Evolutionary conservation across 208 protist genomes (phyloP).

Genomic region (Crithidia expoeki): DNA sequence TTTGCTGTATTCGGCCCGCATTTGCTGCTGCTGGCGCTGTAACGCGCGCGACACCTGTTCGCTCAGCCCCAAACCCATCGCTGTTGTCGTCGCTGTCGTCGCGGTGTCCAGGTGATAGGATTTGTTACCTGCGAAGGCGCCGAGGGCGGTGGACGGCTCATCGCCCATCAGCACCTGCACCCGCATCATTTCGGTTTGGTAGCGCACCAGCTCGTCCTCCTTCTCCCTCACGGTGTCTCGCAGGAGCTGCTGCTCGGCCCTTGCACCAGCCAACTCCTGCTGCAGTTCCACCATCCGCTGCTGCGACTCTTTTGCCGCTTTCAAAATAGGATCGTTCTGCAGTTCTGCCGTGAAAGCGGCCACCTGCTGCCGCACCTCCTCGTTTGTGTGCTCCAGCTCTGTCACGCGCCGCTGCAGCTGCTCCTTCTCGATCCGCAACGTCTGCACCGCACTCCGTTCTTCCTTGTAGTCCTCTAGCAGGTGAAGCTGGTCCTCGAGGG

Average conservation of each 20-base stretch:
- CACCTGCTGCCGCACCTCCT: constrained; percentile 78
- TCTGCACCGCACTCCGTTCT: constrained; percentile 43
- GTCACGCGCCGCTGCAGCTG: constrained; percentile 64
- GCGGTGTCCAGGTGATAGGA: background rate
- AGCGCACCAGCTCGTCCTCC: constrained; percentile 74
- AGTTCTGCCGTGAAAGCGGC: constrained; percentile 86
- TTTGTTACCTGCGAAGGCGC: background rate
- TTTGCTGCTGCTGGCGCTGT: constrained; percentile 36
- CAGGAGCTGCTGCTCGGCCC: constrained; percentile 48
- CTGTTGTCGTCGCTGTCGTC: background rate
- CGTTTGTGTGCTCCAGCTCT: constrained; percentile 83
- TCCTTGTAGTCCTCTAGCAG: constrained; percentile 53
- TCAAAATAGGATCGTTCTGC: constrained; percentile 83
- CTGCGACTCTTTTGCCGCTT: constrained; percentile 76
- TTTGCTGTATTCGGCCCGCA: constrained; percentile 45
- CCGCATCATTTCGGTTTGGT: constrained; percentile 75
- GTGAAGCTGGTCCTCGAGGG: constrained; percentile 77
- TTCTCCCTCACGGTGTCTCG: constrained; percentile 58
- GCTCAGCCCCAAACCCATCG: constrained; percentile 9
- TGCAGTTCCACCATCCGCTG: constrained; percentile 63
- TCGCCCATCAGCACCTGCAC: constrained; percentile 39
- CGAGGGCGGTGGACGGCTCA: constrained; percentile 11
- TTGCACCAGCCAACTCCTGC: constrained; percentile 55
- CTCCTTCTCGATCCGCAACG: constrained; percentile 72
- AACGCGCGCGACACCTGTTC: constrained; percentile 34